These are phyloP conservation scores for Hyparrhenia diplandra DNA, from an alignment of 176 grass and related monocot genomes.

Conservation along the genomic window DNA sequence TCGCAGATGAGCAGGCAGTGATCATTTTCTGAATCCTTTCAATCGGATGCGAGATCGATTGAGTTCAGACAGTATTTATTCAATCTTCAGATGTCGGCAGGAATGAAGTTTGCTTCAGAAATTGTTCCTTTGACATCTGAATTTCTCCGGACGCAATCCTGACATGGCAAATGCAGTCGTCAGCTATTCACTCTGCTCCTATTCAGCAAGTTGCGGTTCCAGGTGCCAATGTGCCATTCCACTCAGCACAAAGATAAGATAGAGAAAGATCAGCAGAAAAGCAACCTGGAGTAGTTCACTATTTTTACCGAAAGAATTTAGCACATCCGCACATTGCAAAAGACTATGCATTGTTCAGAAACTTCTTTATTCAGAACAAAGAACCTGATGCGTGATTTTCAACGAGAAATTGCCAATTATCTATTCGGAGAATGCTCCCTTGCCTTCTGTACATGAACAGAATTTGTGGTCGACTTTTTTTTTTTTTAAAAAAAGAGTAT, in stretches of 20 bases:
- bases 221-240: neutral
- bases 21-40: no score
- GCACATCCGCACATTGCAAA: neutral
- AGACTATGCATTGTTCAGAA: neutral
- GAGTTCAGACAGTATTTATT: neutral
- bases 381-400: neutral
- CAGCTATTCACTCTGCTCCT: slow-evolving; percentile 1
- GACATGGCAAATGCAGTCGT: slow-evolving; percentile 4
- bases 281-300: neutral
- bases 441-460: neutral
- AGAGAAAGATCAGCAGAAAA: neutral
- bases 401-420: neutral
- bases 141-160: neutral
- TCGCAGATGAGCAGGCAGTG: no score
- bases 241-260: slow-evolving; percentile 19
- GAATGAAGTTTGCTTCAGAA: neutral
- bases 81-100: neutral
- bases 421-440: neutral
- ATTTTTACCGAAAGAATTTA: slow-evolving; percentile 9
- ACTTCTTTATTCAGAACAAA: neutral
- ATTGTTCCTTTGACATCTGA: slow-evolving; percentile 17
- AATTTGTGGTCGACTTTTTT: neutral
- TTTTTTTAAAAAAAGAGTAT: neutral
- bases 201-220: slow-evolving; percentile 14
- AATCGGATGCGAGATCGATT: neutral